Evolutionary conservation across 2,329 filamentous ascomycete genomes (phyloP), one percentile per base, ranked within the genome.

Genomic region (Colletotrichum sidae): DNA sequence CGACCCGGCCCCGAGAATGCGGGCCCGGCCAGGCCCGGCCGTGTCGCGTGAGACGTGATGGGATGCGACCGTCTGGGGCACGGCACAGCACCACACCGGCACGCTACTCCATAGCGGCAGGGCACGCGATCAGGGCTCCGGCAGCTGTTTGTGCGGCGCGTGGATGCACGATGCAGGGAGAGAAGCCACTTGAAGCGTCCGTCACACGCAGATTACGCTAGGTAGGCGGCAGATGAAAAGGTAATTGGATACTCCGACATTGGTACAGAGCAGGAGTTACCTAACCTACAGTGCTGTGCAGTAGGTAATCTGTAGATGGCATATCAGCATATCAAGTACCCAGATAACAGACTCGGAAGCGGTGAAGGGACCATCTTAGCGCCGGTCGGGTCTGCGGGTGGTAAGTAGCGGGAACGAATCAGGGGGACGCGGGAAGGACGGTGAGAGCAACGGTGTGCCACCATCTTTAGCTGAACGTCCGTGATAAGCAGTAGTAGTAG

Each of bases 401-500:
- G 34, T 39, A 52, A 65, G 33, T 34, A 42, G 51, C 45, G 57
- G 62, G 51, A 62, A 15, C 57, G 47, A 65, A 62, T 65, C 51
- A 62, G 17, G 15, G n/a, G 38, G 56, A 39, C 37, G 61, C 50
- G 55, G 51, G 41, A 49, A 49, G 35, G 50, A 60, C 17, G 56
- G 42, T 50, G 56, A 45, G 54, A 15, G 50, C 15, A 50, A 42
- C 34, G 61, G 49, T 49, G 47, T 58, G 54, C 37, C 25, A 45
- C 45, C 25, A 25, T 25, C 25, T 25, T 25, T 25, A 25, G 25
- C 25, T 25, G 25, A 5, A 25, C 25, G 25, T 25, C 25, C 4
- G 25, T 25, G 25, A 25, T 25, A 5, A 25, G 25, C 25, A 25
- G 25, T 1, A 25, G 25, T 25, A 25, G 25, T 25, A 25, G 25